Base-by-base conservation (phyloP, 495 filamentous ascomycete species). In the Penicillium cataractarum region DNA sequence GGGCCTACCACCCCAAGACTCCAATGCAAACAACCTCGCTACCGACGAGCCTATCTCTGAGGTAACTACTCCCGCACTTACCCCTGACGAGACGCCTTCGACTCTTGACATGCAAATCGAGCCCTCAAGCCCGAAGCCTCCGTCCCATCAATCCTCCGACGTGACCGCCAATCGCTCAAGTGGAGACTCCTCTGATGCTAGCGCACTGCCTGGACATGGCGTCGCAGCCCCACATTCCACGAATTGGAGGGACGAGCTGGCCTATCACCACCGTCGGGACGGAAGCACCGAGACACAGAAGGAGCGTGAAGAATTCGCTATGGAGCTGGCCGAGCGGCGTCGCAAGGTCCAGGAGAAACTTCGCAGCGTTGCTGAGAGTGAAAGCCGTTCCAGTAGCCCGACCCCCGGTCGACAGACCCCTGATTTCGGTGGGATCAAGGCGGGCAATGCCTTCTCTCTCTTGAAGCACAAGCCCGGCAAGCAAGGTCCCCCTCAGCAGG, bases 321-420 rank as follows among this genome's bases (percentile, higher is more conserved):
- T 82, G 58, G 91, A 95, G 67, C 86, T 97, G 22, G 92, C 91
- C 0, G 83, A 89, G 69, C 84, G 92, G 42, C 86, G 90, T 54
- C 83, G 87, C 32, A 89, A 86, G 19, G 89, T 97, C 33, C 88
- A 93, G 63, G 92, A 96, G 74, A 92, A 89, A 67, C 76, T 97
- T 29, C 87, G 86, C 17, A 90, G 81, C 19, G 89, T 89, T 65
- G 87, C 86, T 17, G 90, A 91, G 62, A 83, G 80, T 9, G 89
- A 90, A 65, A 82, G 83, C 75, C 74, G 82, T 70, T 78, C 91
- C 64, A 66, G 82, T 67, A 78, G 82, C 70, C 77, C 82, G 57
- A 65, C 72, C 32, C 71, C 77, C 44, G 75, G 82, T 78, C 74
- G 60, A 50, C 76, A 74, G 53, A 88, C 78, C 42, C 82, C 75